Percentiles rank a stretch among this genome's conserved stretches.
Evolutionary conservation across 1,139 yeast genomes (phyloP).

Genomic region (Hemisphaericaspora xylanilytica): DNA sequence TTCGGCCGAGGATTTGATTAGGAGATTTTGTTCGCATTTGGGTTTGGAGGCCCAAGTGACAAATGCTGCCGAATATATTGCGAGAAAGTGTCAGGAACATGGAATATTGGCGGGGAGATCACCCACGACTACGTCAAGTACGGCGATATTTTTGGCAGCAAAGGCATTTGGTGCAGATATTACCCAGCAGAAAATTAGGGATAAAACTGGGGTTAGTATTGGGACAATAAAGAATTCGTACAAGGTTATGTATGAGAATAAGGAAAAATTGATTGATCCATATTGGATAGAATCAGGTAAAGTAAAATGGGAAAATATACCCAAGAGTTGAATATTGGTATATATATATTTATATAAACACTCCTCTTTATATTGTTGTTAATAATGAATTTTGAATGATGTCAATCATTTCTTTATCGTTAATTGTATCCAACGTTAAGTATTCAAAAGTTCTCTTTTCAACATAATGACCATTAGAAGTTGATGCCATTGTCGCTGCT

Average conservation of each 20-base stretch:
- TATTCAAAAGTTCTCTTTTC: conserved; percentile 16
- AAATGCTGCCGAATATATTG: conserved; percentile 89
- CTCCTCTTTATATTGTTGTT: no score
- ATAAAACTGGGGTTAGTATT: conserved; percentile 94
- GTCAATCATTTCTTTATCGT: conserved; percentile 16
- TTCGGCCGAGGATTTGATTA: conserved; percentile 89
- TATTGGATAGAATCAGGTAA: conserved; percentile 72
- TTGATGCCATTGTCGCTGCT: neutral
- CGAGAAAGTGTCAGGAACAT: conserved; percentile 79
- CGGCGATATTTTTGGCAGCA: conserved; percentile 91
- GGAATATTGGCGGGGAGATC: conserved; percentile 95
- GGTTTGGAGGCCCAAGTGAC: conserved; percentile 83
- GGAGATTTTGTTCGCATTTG: conserved; percentile 92
- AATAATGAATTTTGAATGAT: conserved; percentile 11
- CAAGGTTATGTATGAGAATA: conserved; percentile 72
- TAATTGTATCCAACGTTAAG: conserved; percentile 9
- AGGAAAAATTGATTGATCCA: conserved; percentile 71
- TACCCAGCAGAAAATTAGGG: conserved; percentile 78
- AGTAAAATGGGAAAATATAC: conserved; percentile 58
- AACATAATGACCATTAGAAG: neutral
- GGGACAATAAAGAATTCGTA: conserved; percentile 94
- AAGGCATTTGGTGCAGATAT: conserved; percentile 59
- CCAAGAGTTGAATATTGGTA: conserved; percentile 36
- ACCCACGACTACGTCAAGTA: conserved; percentile 96
- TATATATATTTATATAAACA: conserved; percentile 4